Evolutionary conservation across 352 stramenopile species (phyloP).

Genomic region (Phytophthora palmivora): DNA sequence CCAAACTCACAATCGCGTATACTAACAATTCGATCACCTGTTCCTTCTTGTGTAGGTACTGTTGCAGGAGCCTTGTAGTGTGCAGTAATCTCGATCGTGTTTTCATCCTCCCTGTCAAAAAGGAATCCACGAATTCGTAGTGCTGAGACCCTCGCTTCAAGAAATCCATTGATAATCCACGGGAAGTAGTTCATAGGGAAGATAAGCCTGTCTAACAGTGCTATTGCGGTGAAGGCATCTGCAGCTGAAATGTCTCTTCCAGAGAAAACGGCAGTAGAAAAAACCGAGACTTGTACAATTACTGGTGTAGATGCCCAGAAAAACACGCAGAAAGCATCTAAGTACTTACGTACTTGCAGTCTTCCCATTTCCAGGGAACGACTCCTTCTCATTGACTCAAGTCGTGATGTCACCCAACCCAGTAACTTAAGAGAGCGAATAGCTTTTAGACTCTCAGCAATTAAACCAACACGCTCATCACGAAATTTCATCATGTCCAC

Average conservation of each 20-base stretch:
- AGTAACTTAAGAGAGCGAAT: constrained; percentile 87
- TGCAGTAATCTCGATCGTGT: background rate
- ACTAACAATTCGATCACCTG: constrained; percentile 12
- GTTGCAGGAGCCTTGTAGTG: constrained; percentile 1
- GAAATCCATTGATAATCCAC: constrained; percentile 92
- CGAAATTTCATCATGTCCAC: constrained; percentile 79
- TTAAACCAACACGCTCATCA: constrained; percentile 77
- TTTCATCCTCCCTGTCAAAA: constrained; percentile 42
- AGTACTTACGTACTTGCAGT: constrained; percentile 85
- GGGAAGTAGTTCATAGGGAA: constrained; percentile 94
- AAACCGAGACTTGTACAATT: constrained; percentile 88
- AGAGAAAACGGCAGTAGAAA: constrained; percentile 75
- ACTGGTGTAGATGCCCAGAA: constrained; percentile 92
- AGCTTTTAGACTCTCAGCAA: constrained; percentile 67
- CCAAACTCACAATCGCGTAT: constrained; percentile 42
- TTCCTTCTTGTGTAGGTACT: background rate
- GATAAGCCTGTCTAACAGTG: constrained; percentile 89
- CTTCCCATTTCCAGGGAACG: constrained; percentile 71
- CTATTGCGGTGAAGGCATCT: constrained; percentile 86
- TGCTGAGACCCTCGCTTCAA: constrained; percentile 87
- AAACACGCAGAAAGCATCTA: constrained; percentile 91
- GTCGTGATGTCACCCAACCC: constrained; percentile 59
- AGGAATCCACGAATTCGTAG: constrained; percentile 79
- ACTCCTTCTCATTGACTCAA: constrained; percentile 56
- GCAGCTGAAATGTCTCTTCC: constrained; percentile 78